Conservation (phyloP, 164 flowering plant genomes). For the Sextonia rubra region DNA sequence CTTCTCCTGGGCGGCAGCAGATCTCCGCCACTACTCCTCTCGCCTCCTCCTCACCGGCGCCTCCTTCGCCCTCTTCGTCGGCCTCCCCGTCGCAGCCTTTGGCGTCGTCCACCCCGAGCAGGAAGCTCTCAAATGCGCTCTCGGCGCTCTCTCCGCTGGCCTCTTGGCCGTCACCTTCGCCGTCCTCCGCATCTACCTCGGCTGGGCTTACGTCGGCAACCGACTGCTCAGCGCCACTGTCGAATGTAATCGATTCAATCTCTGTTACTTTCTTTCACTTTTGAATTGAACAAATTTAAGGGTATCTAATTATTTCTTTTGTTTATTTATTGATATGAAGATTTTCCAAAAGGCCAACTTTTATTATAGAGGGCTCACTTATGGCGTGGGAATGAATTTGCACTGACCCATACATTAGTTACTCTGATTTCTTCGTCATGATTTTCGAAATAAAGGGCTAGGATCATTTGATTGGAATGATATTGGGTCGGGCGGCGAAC, state of each 20-base stretch:
- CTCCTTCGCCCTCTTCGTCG: constrained; percentile 59
- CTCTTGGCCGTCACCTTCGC: constrained; percentile 57
- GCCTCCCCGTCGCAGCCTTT: constrained; percentile 79
- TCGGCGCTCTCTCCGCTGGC: constrained; percentile 69
- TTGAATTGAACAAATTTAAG: too few relatives aligned
- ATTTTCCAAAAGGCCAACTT: too few relatives aligned
- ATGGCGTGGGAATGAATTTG: too few relatives aligned
- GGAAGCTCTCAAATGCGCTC: constrained; percentile 44
- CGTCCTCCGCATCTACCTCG: constrained; percentile 87
- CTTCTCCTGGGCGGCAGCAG: constrained; percentile 79
- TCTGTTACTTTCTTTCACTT: neutral
- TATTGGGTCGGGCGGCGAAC: too few relatives aligned
- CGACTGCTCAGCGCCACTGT: constrained; percentile 92
- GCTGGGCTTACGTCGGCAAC: constrained; percentile 97
- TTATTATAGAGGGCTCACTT: too few relatives aligned
- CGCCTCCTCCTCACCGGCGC: constrained; percentile 53
- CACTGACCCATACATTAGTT: too few relatives aligned
- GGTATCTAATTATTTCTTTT: too few relatives aligned
- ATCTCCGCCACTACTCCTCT: constrained; percentile 39
- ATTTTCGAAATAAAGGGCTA: too few relatives aligned
- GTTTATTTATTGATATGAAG: too few relatives aligned
- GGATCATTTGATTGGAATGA: too few relatives aligned
- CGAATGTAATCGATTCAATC: constrained; percentile 44
- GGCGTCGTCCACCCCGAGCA: constrained; percentile 49
- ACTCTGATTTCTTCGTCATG: too few relatives aligned